Percentiles rank a stretch among this genome's conserved stretches.
Conservation (phyloP, 140 eudicot genomes). For the Senecio squalidus region DNA sequence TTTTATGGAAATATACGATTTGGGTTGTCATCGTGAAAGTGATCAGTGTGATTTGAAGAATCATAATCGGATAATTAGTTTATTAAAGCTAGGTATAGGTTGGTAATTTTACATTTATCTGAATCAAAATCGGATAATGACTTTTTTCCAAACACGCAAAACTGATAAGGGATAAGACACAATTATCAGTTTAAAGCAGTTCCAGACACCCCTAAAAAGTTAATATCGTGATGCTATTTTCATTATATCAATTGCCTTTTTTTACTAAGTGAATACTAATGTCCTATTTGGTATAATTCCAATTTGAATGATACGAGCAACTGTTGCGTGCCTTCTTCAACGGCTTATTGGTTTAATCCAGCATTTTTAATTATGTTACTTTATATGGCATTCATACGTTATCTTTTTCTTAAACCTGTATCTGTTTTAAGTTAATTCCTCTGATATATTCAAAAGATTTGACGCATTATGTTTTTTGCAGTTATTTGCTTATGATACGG, state of each 20-base stretch:
- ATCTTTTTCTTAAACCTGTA: neutral
- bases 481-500: slow-evolving; percentile 82
- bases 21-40: neutral
- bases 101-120: neutral
- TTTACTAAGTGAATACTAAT: neutral
- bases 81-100: neutral
- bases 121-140: neutral
- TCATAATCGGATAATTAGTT: too few species aligned
- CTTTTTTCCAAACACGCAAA: neutral
- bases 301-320: neutral
- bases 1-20: neutral
- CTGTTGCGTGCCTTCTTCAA: neutral
- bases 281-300: neutral
- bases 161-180: neutral
- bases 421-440: neutral
- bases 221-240: neutral
- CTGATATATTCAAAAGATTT: neutral
- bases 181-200: neutral
- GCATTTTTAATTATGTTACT: too few species aligned
- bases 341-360: neutral
- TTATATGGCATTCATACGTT: neutral
- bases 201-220: neutral
- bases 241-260: neutral
- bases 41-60: neutral
- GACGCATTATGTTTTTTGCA: slow-evolving; percentile 18